Base-by-base conservation (phyloP, 192 early-diverging fungal genomes). In the Coemansia sp. region DNA sequence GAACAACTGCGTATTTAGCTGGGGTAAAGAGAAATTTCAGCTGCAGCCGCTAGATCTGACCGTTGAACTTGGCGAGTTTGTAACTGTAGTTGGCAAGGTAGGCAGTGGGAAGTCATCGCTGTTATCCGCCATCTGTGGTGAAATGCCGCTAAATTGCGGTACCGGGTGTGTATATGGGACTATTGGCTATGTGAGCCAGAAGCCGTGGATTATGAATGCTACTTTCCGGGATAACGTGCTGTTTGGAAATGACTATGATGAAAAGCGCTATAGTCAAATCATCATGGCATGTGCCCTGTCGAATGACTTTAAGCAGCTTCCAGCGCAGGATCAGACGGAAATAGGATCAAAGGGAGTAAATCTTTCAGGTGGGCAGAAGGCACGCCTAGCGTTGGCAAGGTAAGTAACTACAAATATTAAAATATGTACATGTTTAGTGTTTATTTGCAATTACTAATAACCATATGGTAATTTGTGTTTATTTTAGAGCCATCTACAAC, bases 111-210 rank as follows among this genome's bases (percentile, higher is more conserved):
- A 86, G 63, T 81, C 84, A 0, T 86, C 85, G 0, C 56, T 86
- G 10, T 35, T 84, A 9, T 78, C 73, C 8, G 82, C 78, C 12
- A 61, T 86, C n/a, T 71, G 76, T 30, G 77, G 80, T 5, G 94
- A 98, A 70, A 95, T 94, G 88, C 87, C 90, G 54, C 81, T 86
- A 57, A 35, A 73, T 7, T 62, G 44, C 11, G 92, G 91, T 11
- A 69, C 82, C 4, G 90, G 92, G 2, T 80, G 62, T 40, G 61
- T 95, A 8, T 80, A 87, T 49, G 92, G 92, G 3, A 61, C 66
- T 5, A 70, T 72, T 57, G 65, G 60, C 1, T 71, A 72, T 33
- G 64, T 71, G 9, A 49, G 65, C 45, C 76, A 79, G 32, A 57
- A 67, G 56, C 64, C 78, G 0, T 77, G 60, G 59, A 71, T 81